Evolutionary conservation across 139 green algal genomes (phyloP).

Genomic region (Haematococcus sp.): DNA sequence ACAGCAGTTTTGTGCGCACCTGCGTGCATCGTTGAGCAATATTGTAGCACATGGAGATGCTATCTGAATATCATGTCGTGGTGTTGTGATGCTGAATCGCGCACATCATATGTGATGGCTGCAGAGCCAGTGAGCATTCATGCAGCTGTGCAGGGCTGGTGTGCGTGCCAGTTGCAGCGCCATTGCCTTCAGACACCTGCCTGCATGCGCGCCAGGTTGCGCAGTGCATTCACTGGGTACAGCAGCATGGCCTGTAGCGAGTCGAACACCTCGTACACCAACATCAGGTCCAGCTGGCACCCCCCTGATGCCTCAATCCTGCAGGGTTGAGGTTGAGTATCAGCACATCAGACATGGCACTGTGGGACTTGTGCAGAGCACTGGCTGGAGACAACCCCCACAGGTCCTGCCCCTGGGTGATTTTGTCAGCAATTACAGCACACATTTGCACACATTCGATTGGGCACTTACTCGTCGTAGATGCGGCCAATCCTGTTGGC

Average conservation of each 20-base stretch:
- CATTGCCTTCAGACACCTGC: no score
- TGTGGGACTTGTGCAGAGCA: no score
- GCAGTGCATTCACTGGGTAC: slow-evolving; percentile 43
- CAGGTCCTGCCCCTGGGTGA: no score
- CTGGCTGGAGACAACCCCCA: no score
- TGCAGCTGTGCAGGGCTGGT: no score
- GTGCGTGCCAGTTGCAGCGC: no score
- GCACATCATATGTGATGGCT: no score
- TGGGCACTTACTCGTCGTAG: not conserved
- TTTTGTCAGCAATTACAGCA: no score
- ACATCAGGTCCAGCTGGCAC: slow-evolving; percentile 42
- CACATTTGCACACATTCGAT: no score
- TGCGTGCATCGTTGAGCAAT: not conserved
- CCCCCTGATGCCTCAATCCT: slow-evolving; percentile 4
- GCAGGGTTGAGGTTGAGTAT: not conserved
- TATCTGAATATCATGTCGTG: not conserved
- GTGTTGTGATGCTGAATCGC: no score
- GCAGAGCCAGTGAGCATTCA: no score
- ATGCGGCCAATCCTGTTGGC: not conserved
- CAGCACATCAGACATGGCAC: no score
- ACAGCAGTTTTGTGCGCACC: slow-evolving; percentile 39
- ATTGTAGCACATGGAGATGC: not conserved
- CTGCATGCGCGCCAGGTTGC: slow-evolving; percentile 43
- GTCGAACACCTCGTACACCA: slow-evolving; percentile 41
- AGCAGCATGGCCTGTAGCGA: slow-evolving; percentile 17